Evolutionary conservation across 164 flowering plant genomes (phyloP).

Genomic region (Tetracentron sinense): DNA sequence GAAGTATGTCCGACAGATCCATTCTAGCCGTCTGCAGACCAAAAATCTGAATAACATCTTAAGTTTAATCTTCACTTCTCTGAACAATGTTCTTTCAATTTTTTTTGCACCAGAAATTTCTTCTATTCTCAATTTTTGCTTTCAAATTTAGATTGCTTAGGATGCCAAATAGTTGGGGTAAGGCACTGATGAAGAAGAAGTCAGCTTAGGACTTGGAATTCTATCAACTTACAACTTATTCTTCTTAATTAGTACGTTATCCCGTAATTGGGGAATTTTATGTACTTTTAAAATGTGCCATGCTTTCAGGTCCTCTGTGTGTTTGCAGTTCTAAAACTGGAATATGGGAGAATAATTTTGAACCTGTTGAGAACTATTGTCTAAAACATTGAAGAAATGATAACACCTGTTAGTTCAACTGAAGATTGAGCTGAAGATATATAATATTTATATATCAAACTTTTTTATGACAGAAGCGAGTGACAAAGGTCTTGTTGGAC

Average conservation of each 20-base stretch:
- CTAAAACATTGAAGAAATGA: conserved; percentile 1
- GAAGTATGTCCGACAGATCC: background rate
- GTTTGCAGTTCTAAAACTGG: conserved; percentile 3
- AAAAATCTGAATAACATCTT: background rate
- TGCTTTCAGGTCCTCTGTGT: background rate
- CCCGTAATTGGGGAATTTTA: too few species aligned
- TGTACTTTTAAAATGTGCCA: too few species aligned
- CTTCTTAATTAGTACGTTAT: too few species aligned
- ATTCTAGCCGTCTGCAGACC: conserved; percentile 2
- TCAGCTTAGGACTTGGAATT: background rate
- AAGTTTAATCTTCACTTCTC: background rate
- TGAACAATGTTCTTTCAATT: background rate
- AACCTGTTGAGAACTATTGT: background rate
- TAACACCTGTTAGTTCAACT: conserved; percentile 8
- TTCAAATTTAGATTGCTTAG: too few species aligned
- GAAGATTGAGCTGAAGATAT: background rate
- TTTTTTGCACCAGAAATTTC: background rate
- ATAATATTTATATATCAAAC: background rate
- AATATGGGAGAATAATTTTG: too few species aligned
- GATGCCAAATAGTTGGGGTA: too few species aligned
- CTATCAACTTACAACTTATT: background rate
- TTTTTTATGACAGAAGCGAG: conserved; percentile 17
- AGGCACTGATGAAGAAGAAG: too few species aligned
- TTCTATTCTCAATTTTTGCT: background rate
- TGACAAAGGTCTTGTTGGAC: conserved; percentile 18